Conservation (phyloP, 2,329 filamentous ascomycete genomes). For the Ceratocystis eucalypticola region DNA sequence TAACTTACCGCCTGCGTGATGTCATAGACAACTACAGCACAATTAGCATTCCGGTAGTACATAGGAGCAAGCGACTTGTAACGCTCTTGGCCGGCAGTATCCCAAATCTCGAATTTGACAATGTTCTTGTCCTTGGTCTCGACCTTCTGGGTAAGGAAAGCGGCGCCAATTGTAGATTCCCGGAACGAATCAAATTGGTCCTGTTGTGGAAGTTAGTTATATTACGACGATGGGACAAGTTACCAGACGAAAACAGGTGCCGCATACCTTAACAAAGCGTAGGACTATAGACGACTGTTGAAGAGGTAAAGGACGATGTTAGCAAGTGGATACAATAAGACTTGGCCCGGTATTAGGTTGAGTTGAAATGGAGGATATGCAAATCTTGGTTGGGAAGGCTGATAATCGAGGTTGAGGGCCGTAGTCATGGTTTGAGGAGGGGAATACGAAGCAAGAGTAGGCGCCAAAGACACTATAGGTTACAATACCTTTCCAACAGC, state of each 20-base stretch:
- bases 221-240: neutral
- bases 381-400: neutral
- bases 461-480: neutral
- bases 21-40: conserved; percentile 96
- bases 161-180: conserved; percentile 95
- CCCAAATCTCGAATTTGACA: conserved; percentile 99
- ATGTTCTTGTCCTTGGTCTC: conserved; percentile 95
- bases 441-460: neutral
- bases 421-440: neutral
- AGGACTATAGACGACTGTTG: conserved; percentile 85
- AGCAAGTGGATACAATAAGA: neutral
- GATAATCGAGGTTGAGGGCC: neutral
- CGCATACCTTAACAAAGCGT: conserved; percentile 88
- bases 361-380: too few relatives aligned
- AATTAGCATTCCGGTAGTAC: conserved; percentile 99
- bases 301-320: conserved; percentile 22
- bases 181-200: conserved; percentile 98
- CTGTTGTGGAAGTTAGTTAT: conserved; percentile 32
- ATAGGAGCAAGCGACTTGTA: conserved; percentile 98
- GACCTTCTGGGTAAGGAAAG: conserved; percentile 97
- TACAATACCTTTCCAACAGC: conserved; percentile 83
- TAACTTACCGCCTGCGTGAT: conserved; percentile 88
- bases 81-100: conserved; percentile 93
- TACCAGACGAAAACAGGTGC: neutral
- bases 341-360: neutral